These are phyloP conservation scores for Metarhizium rileyi DNA, from an alignment of 2,329 filamentous ascomycete genomes.

Conservation along the genomic window DNA sequence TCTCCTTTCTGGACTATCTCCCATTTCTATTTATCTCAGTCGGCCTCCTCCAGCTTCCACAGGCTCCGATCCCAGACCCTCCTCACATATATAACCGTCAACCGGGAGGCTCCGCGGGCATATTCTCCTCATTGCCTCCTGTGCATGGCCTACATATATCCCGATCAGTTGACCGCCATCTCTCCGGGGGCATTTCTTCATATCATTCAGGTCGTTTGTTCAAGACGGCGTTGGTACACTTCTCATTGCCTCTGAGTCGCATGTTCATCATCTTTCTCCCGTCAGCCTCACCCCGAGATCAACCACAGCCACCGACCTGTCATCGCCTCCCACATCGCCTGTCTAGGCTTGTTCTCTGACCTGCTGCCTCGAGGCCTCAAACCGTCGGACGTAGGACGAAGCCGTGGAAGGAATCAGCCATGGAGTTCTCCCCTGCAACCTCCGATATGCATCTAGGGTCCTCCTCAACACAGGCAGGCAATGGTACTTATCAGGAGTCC, in stretches of 20 bases:
- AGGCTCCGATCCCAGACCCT: background rate
- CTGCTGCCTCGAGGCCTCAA: background rate
- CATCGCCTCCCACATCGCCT: background rate
- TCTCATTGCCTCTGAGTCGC: background rate
- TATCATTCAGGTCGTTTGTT: background rate
- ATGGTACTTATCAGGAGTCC: background rate
- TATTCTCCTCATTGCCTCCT: background rate
- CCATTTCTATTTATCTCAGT: background rate
- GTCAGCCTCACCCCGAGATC: background rate
- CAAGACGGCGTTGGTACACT: background rate
- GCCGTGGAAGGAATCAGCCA: background rate
- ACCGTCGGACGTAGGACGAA: background rate
- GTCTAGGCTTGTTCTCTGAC: background rate
- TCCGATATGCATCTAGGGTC: background rate
- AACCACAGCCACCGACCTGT: background rate
- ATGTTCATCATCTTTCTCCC: constrained; percentile 1
- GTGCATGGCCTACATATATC: background rate
- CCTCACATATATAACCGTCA: background rate
- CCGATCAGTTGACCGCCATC: background rate
- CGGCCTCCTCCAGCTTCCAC: background rate
- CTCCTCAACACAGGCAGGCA: background rate
- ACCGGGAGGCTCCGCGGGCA: background rate
- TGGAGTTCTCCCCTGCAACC: background rate
- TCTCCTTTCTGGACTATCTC: background rate
- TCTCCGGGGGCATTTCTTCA: background rate